phyloP scores from a whole-genome alignment of 331 rosid genomes.

The Quercus lobata region DNA sequence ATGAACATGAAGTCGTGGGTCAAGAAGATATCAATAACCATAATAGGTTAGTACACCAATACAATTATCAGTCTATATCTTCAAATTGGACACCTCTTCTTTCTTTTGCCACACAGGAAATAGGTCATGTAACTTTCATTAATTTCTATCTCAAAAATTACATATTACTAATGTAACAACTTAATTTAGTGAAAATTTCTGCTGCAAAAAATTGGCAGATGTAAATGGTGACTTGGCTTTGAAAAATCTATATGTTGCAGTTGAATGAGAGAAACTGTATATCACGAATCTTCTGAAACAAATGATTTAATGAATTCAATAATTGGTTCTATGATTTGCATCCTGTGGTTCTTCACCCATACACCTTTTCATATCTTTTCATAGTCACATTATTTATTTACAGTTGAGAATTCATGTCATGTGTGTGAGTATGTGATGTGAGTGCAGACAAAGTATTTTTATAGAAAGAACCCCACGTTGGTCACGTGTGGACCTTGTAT shows the following conservation, averaged over 20 bases:
- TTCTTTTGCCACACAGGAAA: background rate
- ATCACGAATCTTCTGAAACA: background rate
- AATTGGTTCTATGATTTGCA: background rate
- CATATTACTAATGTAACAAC: background rate
- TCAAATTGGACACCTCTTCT: constrained; percentile 1
- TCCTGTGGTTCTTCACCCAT: background rate
- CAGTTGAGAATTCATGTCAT: background rate
- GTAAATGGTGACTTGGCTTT: background rate
- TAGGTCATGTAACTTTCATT: background rate
- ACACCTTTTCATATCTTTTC: background rate
- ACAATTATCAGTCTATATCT: background rate
- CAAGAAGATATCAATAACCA: constrained; percentile 46
- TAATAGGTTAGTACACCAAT: constrained; percentile 45
- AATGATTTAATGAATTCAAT: background rate
- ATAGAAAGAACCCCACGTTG: background rate
- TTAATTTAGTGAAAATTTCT: too few species aligned
- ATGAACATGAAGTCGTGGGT: constrained; percentile 43
- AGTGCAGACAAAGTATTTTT: background rate
- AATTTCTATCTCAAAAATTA: background rate
- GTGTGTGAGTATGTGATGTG: background rate
- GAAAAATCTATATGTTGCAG: background rate
- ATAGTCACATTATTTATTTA: background rate
- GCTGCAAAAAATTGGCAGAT: background rate
- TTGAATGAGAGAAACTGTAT: background rate
- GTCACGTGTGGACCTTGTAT: background rate